phyloP scores from a whole-genome alignment of 2,329 filamentous ascomycete genomes.

The Curvularia lunata region DNA sequence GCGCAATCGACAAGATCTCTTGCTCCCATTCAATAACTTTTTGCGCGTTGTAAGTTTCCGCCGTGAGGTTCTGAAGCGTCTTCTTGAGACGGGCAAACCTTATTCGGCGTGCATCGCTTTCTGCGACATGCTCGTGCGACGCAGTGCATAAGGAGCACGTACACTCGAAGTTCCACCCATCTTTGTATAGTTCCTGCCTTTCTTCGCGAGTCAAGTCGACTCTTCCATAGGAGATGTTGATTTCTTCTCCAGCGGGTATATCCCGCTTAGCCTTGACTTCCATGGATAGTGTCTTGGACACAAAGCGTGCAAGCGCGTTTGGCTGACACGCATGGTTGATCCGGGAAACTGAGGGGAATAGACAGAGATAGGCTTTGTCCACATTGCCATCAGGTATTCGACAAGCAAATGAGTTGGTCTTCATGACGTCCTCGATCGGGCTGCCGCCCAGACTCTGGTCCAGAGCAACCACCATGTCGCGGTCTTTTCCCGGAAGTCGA shows the following conservation, averaged over 20 bases:
- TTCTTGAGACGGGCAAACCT: conserved; percentile 26
- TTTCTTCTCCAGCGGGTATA: conserved; percentile 31
- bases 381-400: conserved; percentile 27
- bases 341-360: conserved; percentile 31
- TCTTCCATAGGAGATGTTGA: conserved; percentile 31
- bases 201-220: conserved; percentile 28
- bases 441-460: conserved; percentile 26
- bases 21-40: conserved; percentile 33
- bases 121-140: conserved; percentile 17
- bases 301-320: conserved; percentile 32
- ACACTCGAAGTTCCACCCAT: conserved; percentile 34
- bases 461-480: conserved; percentile 15
- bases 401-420: conserved; percentile 36
- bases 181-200: conserved; percentile 25
- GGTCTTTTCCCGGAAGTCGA: conserved; percentile 17
- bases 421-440: conserved; percentile 28
- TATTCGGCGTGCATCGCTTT: conserved; percentile 28
- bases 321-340: conserved; percentile 37
- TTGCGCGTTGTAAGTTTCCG: conserved; percentile 30
- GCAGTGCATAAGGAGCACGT: conserved; percentile 32
- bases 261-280: conserved; percentile 30
- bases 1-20: conserved; percentile 30
- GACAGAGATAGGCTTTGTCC: conserved; percentile 32
- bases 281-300: conserved; percentile 28
- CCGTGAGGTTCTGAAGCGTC: conserved; percentile 24